Evolutionary conservation across 768 basidiomycete genomes (phyloP).

Genomic region (Serpula lacrymans): DNA sequence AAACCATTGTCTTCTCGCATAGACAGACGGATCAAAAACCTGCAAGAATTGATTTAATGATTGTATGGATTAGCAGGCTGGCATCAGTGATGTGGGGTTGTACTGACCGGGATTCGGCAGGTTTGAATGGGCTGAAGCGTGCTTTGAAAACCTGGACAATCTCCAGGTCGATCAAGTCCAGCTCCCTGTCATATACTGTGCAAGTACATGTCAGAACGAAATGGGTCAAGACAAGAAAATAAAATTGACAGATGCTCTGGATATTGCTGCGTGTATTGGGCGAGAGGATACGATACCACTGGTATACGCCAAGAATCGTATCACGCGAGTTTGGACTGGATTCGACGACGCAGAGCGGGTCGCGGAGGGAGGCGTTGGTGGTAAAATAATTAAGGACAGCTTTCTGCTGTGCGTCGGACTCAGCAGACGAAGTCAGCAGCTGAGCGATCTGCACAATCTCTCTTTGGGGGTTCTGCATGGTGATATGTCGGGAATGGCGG

Average conservation of each 20-base stretch:
- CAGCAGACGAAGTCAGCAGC: slow-evolving; percentile 43
- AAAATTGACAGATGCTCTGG: slow-evolving; percentile 42
- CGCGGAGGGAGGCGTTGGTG: slow-evolving; percentile 52
- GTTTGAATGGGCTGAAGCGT: slow-evolving; percentile 41
- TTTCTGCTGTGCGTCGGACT: slow-evolving; percentile 47
- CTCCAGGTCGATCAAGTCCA: slow-evolving; percentile 45
- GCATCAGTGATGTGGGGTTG: neutral
- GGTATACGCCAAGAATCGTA: slow-evolving; percentile 53
- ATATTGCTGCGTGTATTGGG: slow-evolving; percentile 43
- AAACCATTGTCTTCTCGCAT: slow-evolving; percentile 39
- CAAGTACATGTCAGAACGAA: no score
- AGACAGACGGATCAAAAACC: slow-evolving; percentile 47
- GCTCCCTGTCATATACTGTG: slow-evolving; percentile 48
- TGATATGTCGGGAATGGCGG: no score
- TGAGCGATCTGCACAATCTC: slow-evolving; percentile 48
- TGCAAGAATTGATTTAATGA: slow-evolving; percentile 22
- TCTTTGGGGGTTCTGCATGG: slow-evolving; percentile 54
- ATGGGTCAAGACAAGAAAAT: no score
- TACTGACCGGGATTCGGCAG: slow-evolving; percentile 44
- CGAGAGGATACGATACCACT: slow-evolving; percentile 67
- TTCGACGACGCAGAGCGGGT: slow-evolving; percentile 62
- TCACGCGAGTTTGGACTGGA: slow-evolving; percentile 53
- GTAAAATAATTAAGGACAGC: slow-evolving; percentile 50
- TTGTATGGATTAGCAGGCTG: neutral
- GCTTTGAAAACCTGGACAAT: slow-evolving; percentile 52